Evolutionary conservation across 768 basidiomycete species (phyloP).

Genomic region (Rhodotorula diobovata): DNA sequence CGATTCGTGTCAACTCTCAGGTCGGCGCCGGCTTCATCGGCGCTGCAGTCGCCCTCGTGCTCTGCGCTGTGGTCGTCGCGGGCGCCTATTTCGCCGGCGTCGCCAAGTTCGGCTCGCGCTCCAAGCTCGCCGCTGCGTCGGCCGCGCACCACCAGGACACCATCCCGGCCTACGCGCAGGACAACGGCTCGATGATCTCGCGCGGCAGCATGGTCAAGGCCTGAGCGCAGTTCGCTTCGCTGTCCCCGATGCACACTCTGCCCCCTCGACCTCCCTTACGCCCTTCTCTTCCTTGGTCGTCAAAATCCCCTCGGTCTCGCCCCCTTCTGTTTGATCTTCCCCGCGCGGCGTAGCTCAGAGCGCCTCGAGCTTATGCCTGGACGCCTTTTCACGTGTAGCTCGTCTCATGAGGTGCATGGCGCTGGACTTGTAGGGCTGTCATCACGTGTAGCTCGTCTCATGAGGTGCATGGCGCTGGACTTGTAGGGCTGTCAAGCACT

Average conservation of each 20-base stretch:
- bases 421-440: no score
- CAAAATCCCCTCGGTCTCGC: no score
- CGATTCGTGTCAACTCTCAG: neutral
- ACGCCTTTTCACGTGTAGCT: no score
- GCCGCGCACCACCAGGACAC: neutral
- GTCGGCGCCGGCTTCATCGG: constrained; percentile 16
- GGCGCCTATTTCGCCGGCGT: constrained; percentile 4
- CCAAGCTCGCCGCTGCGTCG: neutral
- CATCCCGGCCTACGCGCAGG: neutral
- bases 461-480: no score
- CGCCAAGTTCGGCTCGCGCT: constrained; percentile 12
- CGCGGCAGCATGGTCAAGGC: constrained; percentile 2
- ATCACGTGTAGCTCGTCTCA: no score
- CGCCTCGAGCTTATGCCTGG: no score
- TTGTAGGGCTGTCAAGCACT: no score
- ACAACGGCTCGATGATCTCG: neutral
- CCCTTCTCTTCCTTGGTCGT: neutral
- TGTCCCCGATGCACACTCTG: neutral
- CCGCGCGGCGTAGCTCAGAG: no score
- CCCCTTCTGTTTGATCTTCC: no score
- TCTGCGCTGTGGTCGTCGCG: neutral
- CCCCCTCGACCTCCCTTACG: neutral
- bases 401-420: no score
- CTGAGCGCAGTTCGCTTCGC: neutral
- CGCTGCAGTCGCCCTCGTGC: constrained; percentile 8